Evolutionary conservation across 306 rosid species (phyloP), one percentile per base, ranked within the genome.

Genomic region (Nissolia schottii): DNA sequence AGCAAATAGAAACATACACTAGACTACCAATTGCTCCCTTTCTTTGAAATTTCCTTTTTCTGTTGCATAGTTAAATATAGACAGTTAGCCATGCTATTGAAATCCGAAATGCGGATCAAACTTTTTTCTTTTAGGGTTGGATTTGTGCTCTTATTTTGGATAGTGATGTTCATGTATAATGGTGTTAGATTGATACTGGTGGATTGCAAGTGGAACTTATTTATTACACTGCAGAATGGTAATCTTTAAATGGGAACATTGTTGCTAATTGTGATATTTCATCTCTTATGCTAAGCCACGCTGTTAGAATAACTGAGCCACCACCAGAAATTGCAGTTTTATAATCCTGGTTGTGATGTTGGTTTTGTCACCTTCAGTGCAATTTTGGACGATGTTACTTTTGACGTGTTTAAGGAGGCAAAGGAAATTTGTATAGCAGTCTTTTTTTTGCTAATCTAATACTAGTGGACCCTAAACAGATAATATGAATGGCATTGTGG

Each of bases 41-140:
- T 5, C 40, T 49, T 76, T 37, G 20, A 59, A 77, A 15, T 69
- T 60, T 37, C 49, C 40, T 60, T 24, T n/a, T 67, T 60, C 75
- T 27, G 54, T 14, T 19, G 50, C 9, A 15, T 50, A 34, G 38
- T 28, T 45, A 45, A 12, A 55, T 65, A 8, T 20, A 3, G n/a
- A 48, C 64, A 25, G 54, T 13, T 67, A 43, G 22, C 61, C 41
- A 32, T 56, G 54, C 68, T 38, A 58, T 46, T 46, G 70, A 58
- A 67, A 34, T 77, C 18, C 35, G 55, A 58, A 46, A 22, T 37
- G 54, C 37, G 7, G 31, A 64, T 64, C 32, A 64, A 19, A 38
- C 57, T 27, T 19, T 12, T 53, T 35, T 43, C 16, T 29, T 31
- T 74, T 66, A 15, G 53, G 43, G 32, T 40, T 54, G 48, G 57